A percentile compares a stretch with the other conserved stretches of the same genome.
These are phyloP conservation scores for Cladophialophora yegresii DNA, from an alignment of 2,329 filamentous ascomycete genomes.

Conservation along the genomic window DNA sequence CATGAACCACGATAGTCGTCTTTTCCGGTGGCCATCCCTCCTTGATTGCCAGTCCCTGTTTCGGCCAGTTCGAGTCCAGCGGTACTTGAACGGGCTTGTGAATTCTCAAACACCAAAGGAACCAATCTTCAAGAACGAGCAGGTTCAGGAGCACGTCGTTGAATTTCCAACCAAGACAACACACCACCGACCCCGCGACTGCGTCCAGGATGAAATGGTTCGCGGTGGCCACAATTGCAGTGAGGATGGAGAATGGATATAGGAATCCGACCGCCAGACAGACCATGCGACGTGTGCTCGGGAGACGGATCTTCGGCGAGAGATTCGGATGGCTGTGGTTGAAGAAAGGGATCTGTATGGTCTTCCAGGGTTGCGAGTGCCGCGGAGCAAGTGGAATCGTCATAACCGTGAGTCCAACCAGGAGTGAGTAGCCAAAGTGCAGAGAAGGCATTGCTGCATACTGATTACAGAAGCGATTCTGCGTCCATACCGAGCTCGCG, in stretches of 20 bases:
- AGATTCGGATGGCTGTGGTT: slow-evolving; percentile 37
- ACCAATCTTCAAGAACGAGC: slow-evolving; percentile 67
- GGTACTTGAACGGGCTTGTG: slow-evolving; percentile 58
- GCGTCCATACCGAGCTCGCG: slow-evolving; percentile 69
- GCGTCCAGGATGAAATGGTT: slow-evolving; percentile 74
- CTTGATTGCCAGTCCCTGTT: slow-evolving; percentile 1
- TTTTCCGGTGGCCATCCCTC: slow-evolving; percentile 15
- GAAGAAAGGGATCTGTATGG: slow-evolving; percentile 39
- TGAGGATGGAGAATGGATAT: slow-evolving; percentile 66
- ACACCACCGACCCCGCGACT: slow-evolving; percentile 67
- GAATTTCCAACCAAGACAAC: slow-evolving; percentile 62
- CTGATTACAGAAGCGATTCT: slow-evolving; percentile 73
- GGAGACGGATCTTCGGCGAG: slow-evolving; percentile 45
- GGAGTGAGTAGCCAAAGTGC: slow-evolving; percentile 73
- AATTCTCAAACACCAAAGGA: slow-evolving; percentile 63
- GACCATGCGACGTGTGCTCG: slow-evolving; percentile 54
- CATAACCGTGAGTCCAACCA: slow-evolving; percentile 70
- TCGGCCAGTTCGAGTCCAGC: slow-evolving; percentile 1
- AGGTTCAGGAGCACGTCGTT: slow-evolving; percentile 63
- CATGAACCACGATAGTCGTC: slow-evolving; percentile 2
- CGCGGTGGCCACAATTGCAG: slow-evolving; percentile 69
- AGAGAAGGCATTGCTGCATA: slow-evolving; percentile 76
- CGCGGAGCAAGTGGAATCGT: slow-evolving; percentile 63
- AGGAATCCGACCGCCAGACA: slow-evolving; percentile 58
- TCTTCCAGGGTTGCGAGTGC: slow-evolving; percentile 42